These are phyloP conservation scores for Tetrapyrgos nigripes DNA, from an alignment of 1,284 basidiomycete species.

Conservation along the genomic window DNA sequence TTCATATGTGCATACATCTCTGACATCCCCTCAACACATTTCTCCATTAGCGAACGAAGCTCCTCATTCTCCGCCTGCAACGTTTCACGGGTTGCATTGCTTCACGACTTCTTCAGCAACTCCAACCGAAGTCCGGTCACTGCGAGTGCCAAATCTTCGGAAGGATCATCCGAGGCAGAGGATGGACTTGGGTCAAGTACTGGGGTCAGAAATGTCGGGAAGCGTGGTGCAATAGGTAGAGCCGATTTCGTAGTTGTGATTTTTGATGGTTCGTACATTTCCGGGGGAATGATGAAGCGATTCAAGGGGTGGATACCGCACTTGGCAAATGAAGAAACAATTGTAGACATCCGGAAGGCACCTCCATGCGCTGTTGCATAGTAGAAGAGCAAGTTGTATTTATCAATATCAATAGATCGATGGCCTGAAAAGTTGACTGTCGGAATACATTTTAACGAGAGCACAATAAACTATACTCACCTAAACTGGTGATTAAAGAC, in stretches of 20 bases:
- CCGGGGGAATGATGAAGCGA: constrained; percentile 12
- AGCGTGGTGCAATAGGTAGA: constrained; percentile 4
- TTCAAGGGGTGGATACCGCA: constrained; percentile 26
- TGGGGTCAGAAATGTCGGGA: neutral
- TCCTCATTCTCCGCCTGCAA: neutral
- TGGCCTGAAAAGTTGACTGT: neutral
- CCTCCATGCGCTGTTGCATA: constrained; percentile 18
- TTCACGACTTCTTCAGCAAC: too few species aligned
- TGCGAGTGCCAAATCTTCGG: too few species aligned
- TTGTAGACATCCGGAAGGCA: constrained; percentile 21
- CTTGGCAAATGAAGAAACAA: constrained; percentile 20
- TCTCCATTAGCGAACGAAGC: neutral
- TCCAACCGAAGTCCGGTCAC: too few species aligned
- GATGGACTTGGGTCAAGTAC: neutral
- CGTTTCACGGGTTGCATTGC: neutral
- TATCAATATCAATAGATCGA: constrained; percentile 12
- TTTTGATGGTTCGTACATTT: constrained; percentile 15
- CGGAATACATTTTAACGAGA: neutral
- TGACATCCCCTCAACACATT: neutral
- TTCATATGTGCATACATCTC: neutral
- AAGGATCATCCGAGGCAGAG: too few species aligned
- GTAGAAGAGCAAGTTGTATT: constrained; percentile 21
- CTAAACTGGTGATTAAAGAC: neutral
- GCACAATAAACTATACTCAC: constrained; percentile 17
- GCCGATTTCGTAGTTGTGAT: constrained; percentile 9